These are phyloP conservation scores for Hypoxylon fuscum DNA, from an alignment of 495 filamentous ascomycete genomes.

Conservation along the genomic window DNA sequence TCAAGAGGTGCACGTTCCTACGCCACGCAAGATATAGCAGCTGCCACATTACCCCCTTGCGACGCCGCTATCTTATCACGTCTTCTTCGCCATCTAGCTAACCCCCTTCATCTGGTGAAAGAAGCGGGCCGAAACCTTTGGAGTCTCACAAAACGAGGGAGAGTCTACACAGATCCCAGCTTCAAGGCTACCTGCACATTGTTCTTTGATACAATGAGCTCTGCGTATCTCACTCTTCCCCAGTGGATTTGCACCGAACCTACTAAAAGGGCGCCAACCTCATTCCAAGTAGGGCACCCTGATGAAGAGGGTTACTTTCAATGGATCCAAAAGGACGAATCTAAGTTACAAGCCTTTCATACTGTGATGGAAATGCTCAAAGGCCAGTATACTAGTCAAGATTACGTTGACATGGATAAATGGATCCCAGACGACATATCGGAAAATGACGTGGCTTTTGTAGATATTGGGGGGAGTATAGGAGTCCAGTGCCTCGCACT, in stretches of 20 bases:
- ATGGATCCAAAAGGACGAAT: background rate
- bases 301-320: background rate
- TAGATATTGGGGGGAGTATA: background rate
- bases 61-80: background rate
- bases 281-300: background rate
- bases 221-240: background rate
- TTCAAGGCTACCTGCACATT: background rate
- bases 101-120: background rate
- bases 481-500: background rate
- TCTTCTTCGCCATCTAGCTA: background rate
- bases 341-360: background rate
- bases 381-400: background rate
- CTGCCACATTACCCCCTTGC: background rate
- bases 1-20: background rate
- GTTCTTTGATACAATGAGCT: background rate
- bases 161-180: background rate
- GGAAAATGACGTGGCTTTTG: background rate
- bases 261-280: background rate
- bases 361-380: background rate
- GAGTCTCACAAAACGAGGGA: background rate
- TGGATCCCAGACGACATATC: background rate
- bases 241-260: background rate
- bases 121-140: background rate
- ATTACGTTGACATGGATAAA: background rate
- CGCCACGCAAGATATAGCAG: background rate